These are phyloP conservation scores for Yamadazyma nakazawae DNA, from an alignment of 805 yeast species.

Conservation along the genomic window DNA sequence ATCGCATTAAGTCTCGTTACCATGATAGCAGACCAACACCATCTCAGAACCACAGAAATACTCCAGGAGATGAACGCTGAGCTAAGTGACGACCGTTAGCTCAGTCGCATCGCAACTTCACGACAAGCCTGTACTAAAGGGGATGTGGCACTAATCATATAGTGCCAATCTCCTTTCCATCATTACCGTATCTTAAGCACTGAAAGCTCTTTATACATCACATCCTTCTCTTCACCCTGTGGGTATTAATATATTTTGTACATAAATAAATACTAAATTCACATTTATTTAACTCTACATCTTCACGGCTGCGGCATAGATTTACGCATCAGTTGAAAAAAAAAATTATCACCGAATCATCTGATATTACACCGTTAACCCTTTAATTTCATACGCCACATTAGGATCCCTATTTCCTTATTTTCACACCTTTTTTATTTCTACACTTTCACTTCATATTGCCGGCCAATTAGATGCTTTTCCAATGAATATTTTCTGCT, in stretches of 20 bases:
- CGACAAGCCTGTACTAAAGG: not conserved
- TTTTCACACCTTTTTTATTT: too few relatives aligned
- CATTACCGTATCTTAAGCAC: too few relatives aligned
- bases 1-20: conserved; percentile 54
- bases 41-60: conserved; percentile 44
- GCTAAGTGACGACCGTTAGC: conserved; percentile 1
- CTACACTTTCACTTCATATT: not conserved
- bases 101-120: not conserved
- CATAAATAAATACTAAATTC: not conserved
- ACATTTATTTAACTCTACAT: not conserved
- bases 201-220: not conserved
- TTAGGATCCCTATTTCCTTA: not conserved
- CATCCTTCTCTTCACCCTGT: not conserved
- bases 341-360: not conserved
- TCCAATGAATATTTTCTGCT: not conserved
- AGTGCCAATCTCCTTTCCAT: too few relatives aligned
- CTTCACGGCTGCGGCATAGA: not conserved
- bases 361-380: too few relatives aligned
- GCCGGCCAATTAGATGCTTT: not conserved
- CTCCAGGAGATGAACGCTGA: conserved; percentile 45
- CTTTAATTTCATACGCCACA: too few relatives aligned
- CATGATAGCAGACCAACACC: conserved; percentile 58
- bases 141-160: too few relatives aligned
- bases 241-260: not conserved
- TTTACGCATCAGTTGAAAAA: not conserved